Evolutionary conservation across 768 basidiomycete genomes (phyloP), one percentile per base, ranked within the genome.

Genomic region (Gloeostereum incarnatum): DNA sequence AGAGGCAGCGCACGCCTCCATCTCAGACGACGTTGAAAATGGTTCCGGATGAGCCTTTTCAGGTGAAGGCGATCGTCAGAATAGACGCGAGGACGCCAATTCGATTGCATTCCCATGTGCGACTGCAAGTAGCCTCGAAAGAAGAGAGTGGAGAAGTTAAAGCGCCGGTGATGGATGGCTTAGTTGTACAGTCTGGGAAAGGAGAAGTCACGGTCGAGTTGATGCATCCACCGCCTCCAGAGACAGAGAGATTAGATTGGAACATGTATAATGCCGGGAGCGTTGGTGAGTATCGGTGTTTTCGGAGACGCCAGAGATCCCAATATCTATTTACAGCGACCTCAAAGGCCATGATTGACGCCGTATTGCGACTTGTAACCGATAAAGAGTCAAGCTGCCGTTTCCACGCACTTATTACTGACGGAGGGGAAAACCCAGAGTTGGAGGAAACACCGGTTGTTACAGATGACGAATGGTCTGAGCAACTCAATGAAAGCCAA

Each of bases 71-170:
- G 6, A 63, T 66, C 36, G 62, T 81, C 35, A 62, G 80, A 23
- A 65, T 80, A 3, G 80, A 82, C 45, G 56, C 68, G 4, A 59
- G 53, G 9, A 65, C 60, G 2, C 39, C 65, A 4, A 62, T 78
- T 21, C 61, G 78, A 2, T 55, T 81, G n/a, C 77, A 80, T 46
- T 79, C 73, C 4, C 79, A 81, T 53, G 71, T 81, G 21, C 69
- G 80, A 11, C 54, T 82, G 3, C 72, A 73, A 46, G 71, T 76
- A 5, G 66, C 71, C 0, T 78, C 76, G 1, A 67, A 68, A 40
- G 66, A 72, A 18, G 73, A 76, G 39, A 58, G 61, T 16, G 31
- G 33, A 34, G 33, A 34, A 49, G n/a, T 69, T 5, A 57, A 64
- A 16, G 51, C 62, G 0, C 60, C 67, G 0, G 60, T 78, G 5